Base-by-base conservation (phyloP, 2,329 filamentous ascomycete species). In the Ophiostoma novo-ulmi region DNA sequence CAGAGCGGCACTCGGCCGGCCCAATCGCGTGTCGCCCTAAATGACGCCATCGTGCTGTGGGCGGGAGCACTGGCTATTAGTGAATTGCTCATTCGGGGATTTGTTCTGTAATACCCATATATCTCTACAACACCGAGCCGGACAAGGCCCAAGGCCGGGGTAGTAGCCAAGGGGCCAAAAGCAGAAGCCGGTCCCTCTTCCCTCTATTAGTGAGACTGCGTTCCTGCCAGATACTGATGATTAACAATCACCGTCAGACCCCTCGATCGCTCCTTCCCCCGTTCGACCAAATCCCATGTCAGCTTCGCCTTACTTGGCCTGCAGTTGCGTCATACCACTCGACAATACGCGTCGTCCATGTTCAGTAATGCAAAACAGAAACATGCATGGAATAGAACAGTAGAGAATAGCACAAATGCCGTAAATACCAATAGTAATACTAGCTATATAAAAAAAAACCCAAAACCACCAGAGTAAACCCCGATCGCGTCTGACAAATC, bases 281-380 rank as follows among this genome's bases (percentile, higher is more conserved):
- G 17, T 20, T 48, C n/a, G 44, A 48, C 44, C 52, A 58, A 26
- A 58, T 26, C 52, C 52, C 52, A 26, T 58, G 7, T 26, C 17
- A 11, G 44, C 17, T n/a, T 20, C 44, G 44, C 67, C 38, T 35
- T 48, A 36, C 36, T 22, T 31, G 31, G 22, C 39, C 41, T 44
- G 31, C 22, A n/a, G 65, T 39, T 31, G 39, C 67, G 67, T 68
- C 67, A 55, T 39, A 48, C 14, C 68, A 44, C 52, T 26, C n/a
- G 63, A 35, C 55, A 55, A 61, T 31, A 64, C 26, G 68, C 55
- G 52, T 61, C 68, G 58, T 36, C 52, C 26, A 4, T 8, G 52
- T 41, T 31, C n/a, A 39, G 31, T 17, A 69, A 26, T 58, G 31
- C 44, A 48, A 39, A 39, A 10, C 8, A 39, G 38, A 39, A 10